Evolutionary conservation across 345 rosid species (phyloP).

Genomic region (Leavenworthia alabamica): DNA sequence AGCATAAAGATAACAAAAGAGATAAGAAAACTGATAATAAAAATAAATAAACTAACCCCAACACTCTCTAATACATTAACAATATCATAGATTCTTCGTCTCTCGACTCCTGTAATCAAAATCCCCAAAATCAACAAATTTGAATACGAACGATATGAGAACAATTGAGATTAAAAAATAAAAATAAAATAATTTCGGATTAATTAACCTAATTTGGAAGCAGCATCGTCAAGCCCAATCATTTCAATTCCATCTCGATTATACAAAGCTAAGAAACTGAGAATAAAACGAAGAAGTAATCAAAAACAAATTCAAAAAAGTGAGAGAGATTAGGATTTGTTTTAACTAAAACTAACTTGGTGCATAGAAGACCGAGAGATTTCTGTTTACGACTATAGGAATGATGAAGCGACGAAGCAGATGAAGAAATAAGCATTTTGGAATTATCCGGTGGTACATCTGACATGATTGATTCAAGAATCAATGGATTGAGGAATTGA

Average conservation of each 20-base stretch:
- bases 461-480: constrained; percentile 19
- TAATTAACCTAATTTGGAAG: constrained; percentile 57
- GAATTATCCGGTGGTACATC: constrained; percentile 21
- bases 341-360: constrained; percentile 41
- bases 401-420: constrained; percentile 47
- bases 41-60: constrained; percentile 53
- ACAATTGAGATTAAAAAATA: background rate
- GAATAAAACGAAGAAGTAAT: background rate
- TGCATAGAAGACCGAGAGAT: constrained; percentile 83
- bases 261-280: constrained; percentile 71
- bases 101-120: constrained; percentile 55
- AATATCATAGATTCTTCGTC: constrained; percentile 82
- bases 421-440: constrained; percentile 16
- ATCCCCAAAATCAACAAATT: background rate
- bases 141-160: background rate
- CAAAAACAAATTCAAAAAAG: background rate
- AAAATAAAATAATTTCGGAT: background rate
- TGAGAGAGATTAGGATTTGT: background rate
- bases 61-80: constrained; percentile 85
- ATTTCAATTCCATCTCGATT: constrained; percentile 55
- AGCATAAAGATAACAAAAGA: background rate
- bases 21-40: background rate
- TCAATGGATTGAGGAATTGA: background rate
- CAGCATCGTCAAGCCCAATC: constrained; percentile 85
- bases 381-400: constrained; percentile 77